A percentile compares a stretch with the other conserved stretches of the same genome.
These are phyloP conservation scores for Claviceps arundinis DNA, from an alignment of 2,329 filamentous ascomycete genomes.

Conservation along the genomic window DNA sequence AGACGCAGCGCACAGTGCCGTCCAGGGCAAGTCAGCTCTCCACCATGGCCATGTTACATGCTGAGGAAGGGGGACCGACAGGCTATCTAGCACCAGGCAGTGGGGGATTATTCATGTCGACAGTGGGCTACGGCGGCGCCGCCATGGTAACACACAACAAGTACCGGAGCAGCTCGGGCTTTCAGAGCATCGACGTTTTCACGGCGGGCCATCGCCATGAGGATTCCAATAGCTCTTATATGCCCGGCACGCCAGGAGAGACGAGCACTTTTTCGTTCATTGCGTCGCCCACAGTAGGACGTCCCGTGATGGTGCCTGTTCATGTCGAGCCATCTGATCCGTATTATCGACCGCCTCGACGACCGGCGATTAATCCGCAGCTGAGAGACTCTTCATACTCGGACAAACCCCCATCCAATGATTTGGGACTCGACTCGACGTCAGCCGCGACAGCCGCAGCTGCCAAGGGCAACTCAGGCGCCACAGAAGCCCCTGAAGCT, in stretches of 20 bases:
- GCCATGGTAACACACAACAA: conserved; percentile 22
- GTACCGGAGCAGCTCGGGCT: conserved; percentile 40
- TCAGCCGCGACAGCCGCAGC: conserved; percentile 9
- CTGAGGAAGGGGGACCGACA: conserved; percentile 47
- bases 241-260: conserved; percentile 61
- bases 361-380: conserved; percentile 52
- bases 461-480: background rate
- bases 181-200: conserved; percentile 37
- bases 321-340: conserved; percentile 52
- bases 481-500: conserved; percentile 20
- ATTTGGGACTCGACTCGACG: conserved; percentile 19
- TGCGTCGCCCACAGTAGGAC: conserved; percentile 39
- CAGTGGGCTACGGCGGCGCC: conserved; percentile 41
- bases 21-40: conserved; percentile 74
- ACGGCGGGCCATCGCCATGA: conserved; percentile 31
- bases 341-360: conserved; percentile 77
- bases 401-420: conserved; percentile 16
- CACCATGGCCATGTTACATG: conserved; percentile 64
- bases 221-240: conserved; percentile 51
- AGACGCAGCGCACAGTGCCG: conserved; percentile 46
- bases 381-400: conserved; percentile 25
- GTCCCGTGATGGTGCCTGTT: conserved; percentile 30
- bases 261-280: conserved; percentile 61
- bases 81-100: conserved; percentile 37
- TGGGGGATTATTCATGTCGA: conserved; percentile 45